Conservation (phyloP, 2,329 filamentous ascomycete genomes). For the Fusarium bactridioides region DNA sequence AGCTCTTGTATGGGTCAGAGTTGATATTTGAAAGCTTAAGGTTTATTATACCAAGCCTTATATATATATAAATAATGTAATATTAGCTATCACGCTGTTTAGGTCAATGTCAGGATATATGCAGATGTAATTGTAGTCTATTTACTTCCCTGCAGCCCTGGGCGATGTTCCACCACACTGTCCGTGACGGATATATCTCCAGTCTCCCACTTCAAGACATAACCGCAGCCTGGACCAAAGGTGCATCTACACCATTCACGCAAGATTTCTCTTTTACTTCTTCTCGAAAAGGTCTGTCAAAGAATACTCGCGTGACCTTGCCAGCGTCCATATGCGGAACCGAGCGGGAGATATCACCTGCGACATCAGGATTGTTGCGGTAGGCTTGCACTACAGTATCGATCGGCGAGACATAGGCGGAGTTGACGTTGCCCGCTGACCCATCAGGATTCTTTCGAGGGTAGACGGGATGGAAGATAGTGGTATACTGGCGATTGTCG, state of each 20-base stretch:
- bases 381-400: neutral
- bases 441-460: neutral
- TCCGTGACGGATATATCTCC: too few species aligned
- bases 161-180: too few species aligned
- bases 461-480: neutral
- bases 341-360: neutral
- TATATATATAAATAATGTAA: too few species aligned
- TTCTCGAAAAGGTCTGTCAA: neutral
- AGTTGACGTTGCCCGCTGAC: neutral
- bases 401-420: neutral
- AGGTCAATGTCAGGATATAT: too few species aligned
- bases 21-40: too few species aligned
- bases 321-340: neutral
- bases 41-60: neutral
- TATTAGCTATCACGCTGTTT: too few species aligned
- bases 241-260: accelerated
- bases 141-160: too few species aligned
- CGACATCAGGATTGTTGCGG: neutral
- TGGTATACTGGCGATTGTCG: neutral
- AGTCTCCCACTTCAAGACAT: neutral
- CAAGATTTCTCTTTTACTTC: neutral
- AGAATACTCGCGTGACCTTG: neutral
- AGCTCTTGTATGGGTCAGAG: too few species aligned
- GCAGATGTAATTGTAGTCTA: too few species aligned
- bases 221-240: neutral